Conservation (phyloP, 2,329 filamentous ascomycete genomes). For the Aphanocladium album region DNA sequence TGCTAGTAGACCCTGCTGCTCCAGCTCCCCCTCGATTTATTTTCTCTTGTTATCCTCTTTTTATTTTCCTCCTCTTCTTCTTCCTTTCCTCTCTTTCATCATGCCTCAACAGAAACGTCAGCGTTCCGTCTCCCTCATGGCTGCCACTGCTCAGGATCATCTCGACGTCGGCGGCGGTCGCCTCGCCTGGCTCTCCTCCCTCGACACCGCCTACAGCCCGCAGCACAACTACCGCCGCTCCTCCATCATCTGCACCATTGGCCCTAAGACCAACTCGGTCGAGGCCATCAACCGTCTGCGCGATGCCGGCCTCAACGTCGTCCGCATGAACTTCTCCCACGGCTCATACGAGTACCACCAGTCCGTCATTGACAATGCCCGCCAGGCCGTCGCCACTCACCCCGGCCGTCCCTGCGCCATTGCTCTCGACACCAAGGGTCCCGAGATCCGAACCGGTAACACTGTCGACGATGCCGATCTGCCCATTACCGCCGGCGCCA, state of each 20-base stretch:
- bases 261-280: slow-evolving; percentile 97
- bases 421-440: slow-evolving; percentile 72
- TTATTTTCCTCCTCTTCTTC: slow-evolving; percentile 8
- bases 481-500: slow-evolving; percentile 74
- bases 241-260: slow-evolving; percentile 98
- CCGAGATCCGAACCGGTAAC: slow-evolving; percentile 58
- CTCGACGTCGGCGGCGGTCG: slow-evolving; percentile 71
- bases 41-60: neutral
- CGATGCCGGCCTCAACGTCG: slow-evolving; percentile 88
- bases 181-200: slow-evolving; percentile 61
- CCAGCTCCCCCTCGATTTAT: neutral
- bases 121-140: slow-evolving; percentile 41
- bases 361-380: slow-evolving; percentile 94
- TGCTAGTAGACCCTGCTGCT: slow-evolving; percentile 4
- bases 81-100: slow-evolving; percentile 20
- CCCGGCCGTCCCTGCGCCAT: slow-evolving; percentile 87
- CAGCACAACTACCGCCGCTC: slow-evolving; percentile 90
- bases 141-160: slow-evolving; percentile 74
- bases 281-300: slow-evolving; percentile 96
- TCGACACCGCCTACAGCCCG: slow-evolving; percentile 86
- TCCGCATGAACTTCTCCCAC: slow-evolving; percentile 98
- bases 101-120: slow-evolving; percentile 30
- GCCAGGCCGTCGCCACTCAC: slow-evolving; percentile 74
- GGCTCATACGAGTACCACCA: slow-evolving; percentile 87
- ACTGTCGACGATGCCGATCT: slow-evolving; percentile 83